Conservation (phyloP, 345 rosid genomes). For the Ricinus communis region DNA sequence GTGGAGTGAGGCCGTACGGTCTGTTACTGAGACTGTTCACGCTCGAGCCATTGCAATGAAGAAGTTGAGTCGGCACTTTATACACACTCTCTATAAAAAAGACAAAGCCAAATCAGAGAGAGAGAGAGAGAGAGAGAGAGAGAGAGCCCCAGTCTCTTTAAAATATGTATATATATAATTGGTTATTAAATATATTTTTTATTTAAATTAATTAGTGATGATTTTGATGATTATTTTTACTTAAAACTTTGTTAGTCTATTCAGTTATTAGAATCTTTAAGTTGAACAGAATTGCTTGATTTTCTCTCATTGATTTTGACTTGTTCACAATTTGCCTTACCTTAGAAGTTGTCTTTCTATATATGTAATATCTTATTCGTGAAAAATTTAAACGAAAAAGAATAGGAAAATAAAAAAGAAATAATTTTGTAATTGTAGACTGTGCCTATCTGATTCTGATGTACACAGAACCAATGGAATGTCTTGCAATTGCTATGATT, state of each 20-base stretch:
- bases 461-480: no score
- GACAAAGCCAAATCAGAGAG: neutral
- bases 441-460: no score
- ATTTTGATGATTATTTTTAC: neutral
- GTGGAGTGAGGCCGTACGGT: constrained; percentile 21
- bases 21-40: constrained; percentile 26
- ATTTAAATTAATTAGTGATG: neutral
- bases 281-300: constrained; percentile 22
- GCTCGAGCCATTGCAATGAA: constrained; percentile 41
- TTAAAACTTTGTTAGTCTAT: neutral
- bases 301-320: constrained; percentile 14
- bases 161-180: neutral
- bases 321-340: neutral
- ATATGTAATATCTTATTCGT: no score
- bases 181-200: neutral
- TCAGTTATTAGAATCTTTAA: constrained; percentile 18
- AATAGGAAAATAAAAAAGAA: no score
- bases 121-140: neutral
- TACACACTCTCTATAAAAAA: constrained; percentile 13
- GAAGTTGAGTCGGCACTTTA: constrained; percentile 35
- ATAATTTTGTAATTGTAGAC: no score
- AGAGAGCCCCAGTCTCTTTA: no score
- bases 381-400: no score
- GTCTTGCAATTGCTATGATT: no score
- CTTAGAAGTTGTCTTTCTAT: neutral